Percentiles rank a stretch among this genome's conserved stretches.
Evolutionary conservation across 106 monocot genomes (phyloP).

Genomic region (Alisma plantagoaquatica): DNA sequence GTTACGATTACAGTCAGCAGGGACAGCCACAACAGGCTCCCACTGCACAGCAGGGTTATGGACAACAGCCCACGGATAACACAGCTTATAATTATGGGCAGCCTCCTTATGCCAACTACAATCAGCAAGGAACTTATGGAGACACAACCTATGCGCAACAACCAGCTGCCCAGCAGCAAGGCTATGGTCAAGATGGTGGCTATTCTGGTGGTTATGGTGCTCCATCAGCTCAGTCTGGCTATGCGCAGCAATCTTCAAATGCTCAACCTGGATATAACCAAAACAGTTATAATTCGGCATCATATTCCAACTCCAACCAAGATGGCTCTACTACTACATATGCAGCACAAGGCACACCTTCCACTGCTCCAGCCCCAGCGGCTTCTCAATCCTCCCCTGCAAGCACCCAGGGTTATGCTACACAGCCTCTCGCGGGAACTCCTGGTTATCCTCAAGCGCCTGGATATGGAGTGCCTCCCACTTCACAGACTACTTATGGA

Average conservation of each 20-base stretch:
- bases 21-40: constrained; percentile 8
- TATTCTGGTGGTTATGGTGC: constrained; percentile 10
- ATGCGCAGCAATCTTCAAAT: constrained; percentile 8
- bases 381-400: constrained; percentile 6
- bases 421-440: neutral
- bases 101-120: constrained; percentile 10
- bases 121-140: constrained; percentile 10
- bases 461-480: constrained; percentile 5
- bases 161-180: constrained; percentile 7
- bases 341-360: constrained; percentile 3
- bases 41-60: too few relatives aligned
- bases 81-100: constrained; percentile 15
- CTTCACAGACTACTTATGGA: constrained; percentile 9
- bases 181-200: constrained; percentile 21
- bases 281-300: constrained; percentile 6
- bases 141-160: constrained; percentile 12
- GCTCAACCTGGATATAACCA: constrained; percentile 18
- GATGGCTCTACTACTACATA: constrained; percentile 14
- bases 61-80: constrained; percentile 3
- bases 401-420: neutral
- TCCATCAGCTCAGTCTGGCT: constrained; percentile 4
- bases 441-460: constrained; percentile 4
- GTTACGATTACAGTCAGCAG: constrained; percentile 27
- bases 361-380: constrained; percentile 1
- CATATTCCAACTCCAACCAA: constrained; percentile 1